phyloP scores from a whole-genome alignment of 148 eudicot species.

The Camellia lanceoleosa region DNA sequence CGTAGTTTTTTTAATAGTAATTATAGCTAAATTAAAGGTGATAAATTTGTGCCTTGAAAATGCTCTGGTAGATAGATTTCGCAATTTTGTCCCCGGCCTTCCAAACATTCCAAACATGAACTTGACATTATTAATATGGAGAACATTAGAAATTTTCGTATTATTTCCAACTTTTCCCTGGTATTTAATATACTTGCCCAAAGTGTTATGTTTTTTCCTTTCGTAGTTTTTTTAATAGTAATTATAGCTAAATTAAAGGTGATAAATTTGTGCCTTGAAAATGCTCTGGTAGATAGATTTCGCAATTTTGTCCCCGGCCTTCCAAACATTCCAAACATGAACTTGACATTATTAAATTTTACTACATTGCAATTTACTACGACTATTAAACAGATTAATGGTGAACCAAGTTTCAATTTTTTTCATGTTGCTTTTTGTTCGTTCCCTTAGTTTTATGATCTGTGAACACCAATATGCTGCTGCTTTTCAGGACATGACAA shows the following conservation, averaged over 20 bases:
- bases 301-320: background rate
- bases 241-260: background rate
- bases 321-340: no score
- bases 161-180: background rate
- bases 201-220: background rate
- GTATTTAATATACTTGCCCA: no score
- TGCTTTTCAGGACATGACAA: conserved; percentile 74
- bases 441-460: background rate
- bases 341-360: background rate
- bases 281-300: background rate
- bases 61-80: background rate
- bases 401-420: background rate
- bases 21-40: background rate
- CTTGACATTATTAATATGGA: background rate
- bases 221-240: background rate
- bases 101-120: no score
- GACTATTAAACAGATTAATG: background rate
- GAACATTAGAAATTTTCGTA: background rate
- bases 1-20: background rate
- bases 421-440: background rate
- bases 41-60: background rate
- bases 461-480: background rate
- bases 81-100: background rate
- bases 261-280: background rate
- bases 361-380: background rate